Conservation (phyloP, 2,329 filamentous ascomycete species). For the Cadophora gregata region DNA sequence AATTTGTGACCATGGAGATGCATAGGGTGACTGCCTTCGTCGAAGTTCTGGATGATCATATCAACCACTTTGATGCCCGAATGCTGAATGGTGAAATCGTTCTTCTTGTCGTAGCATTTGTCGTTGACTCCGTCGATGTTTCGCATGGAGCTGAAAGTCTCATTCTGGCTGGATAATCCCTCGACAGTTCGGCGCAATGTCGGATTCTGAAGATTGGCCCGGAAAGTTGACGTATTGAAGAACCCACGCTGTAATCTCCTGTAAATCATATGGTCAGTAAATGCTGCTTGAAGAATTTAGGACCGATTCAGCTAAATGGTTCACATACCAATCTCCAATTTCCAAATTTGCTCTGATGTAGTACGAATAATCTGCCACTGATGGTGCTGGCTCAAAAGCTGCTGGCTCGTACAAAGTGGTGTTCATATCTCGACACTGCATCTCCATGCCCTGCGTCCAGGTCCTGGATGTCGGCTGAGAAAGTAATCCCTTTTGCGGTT, state of each 20-base stretch:
- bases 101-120: constrained; percentile 50
- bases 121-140: constrained; percentile 57
- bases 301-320: neutral
- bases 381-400: constrained; percentile 50
- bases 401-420: constrained; percentile 53
- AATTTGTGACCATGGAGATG: constrained; percentile 80
- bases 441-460: constrained; percentile 50
- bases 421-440: constrained; percentile 45
- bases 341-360: constrained; percentile 63
- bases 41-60: constrained; percentile 78
- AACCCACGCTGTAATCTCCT: constrained; percentile 60
- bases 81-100: constrained; percentile 68
- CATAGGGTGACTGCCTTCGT: constrained; percentile 73
- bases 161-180: constrained; percentile 51
- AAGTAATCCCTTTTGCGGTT: constrained; percentile 14
- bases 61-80: constrained; percentile 67
- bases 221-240: constrained; percentile 62
- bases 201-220: constrained; percentile 54
- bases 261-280: neutral
- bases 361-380: constrained; percentile 56
- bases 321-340: constrained; percentile 57
- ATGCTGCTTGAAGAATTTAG: neutral
- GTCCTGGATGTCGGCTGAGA: constrained; percentile 45
- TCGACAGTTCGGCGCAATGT: constrained; percentile 57
- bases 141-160: constrained; percentile 52